Evolutionary conservation across 345 rosid genomes (phyloP).

Genomic region (Murraya paniculata): DNA sequence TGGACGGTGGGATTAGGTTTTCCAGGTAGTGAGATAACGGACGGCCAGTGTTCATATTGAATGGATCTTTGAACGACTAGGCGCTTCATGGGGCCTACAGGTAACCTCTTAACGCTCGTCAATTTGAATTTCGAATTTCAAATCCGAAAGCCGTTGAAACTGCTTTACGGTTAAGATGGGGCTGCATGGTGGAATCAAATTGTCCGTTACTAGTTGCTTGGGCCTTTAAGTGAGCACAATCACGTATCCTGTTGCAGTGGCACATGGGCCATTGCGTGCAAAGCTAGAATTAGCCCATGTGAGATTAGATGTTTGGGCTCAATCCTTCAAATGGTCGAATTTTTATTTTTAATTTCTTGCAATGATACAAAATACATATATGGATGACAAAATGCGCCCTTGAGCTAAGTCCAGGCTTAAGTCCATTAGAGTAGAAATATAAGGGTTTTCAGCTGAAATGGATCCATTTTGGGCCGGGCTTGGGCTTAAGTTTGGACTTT

Average conservation of each 20-base stretch:
- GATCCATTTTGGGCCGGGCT: too few species aligned
- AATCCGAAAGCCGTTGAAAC: slow-evolving; percentile 16
- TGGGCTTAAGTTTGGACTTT: too few species aligned
- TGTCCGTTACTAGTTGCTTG: background rate
- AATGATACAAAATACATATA: too few species aligned
- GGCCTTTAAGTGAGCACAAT: background rate
- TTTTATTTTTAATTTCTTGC: too few species aligned
- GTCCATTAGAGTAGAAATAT: too few species aligned
- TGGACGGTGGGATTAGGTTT: background rate
- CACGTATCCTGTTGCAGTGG: background rate
- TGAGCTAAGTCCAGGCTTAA: too few species aligned
- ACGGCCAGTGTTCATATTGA: background rate
- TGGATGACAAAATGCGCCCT: too few species aligned
- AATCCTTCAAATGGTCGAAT: background rate
- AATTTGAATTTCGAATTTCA: slow-evolving; percentile 14
- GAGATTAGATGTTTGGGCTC: background rate
- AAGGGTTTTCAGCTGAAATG: too few species aligned
- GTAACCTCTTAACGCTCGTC: background rate
- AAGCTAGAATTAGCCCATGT: background rate
- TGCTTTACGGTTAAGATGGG: slow-evolving; percentile 12
- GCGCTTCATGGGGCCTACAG: slow-evolving; percentile 4
- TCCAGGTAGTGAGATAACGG: background rate
- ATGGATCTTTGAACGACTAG: slow-evolving; percentile 7
- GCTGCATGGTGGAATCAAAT: background rate
- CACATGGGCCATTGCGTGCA: background rate